Evolutionary conservation across 192 early-diverging fungal species (phyloP).

Genomic region (Powellomyces hirtus): DNA sequence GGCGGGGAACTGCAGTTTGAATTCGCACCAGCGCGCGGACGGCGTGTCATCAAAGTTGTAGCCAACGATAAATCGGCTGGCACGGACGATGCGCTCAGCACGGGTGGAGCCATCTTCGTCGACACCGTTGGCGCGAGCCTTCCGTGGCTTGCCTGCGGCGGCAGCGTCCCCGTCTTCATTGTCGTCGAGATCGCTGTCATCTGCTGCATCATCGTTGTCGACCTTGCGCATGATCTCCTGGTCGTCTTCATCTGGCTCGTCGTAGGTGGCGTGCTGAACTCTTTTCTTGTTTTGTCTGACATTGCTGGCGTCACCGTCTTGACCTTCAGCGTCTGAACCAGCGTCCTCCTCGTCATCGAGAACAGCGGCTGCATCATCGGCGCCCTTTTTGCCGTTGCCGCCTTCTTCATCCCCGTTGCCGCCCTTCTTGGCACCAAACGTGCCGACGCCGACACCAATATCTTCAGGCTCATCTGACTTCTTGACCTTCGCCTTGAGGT

Average conservation of each 20-base stretch:
- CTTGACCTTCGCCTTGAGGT: conserved; percentile 60
- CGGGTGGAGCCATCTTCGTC: conserved; percentile 38
- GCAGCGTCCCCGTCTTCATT: conserved; percentile 47
- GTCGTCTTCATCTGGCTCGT: conserved; percentile 86
- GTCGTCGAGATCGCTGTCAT: conserved; percentile 35
- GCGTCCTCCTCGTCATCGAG: conserved; percentile 62
- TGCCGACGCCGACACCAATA: conserved; percentile 39
- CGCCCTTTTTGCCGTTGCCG: neutral
- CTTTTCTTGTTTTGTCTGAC: conserved; percentile 59
- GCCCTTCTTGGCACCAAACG: conserved; percentile 23
- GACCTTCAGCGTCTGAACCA: conserved; percentile 54
- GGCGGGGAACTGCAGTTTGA: conserved; percentile 84
- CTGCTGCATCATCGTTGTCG: conserved; percentile 24
- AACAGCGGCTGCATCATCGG: conserved; percentile 43
- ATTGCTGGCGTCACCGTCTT: conserved; percentile 72
- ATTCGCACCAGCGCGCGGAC: conserved; percentile 72
- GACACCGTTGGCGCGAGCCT: neutral
- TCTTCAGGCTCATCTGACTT: conserved; percentile 36
- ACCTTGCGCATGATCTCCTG: conserved; percentile 38
- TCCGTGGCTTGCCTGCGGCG: conserved; percentile 11
- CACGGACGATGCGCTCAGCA: conserved; percentile 54
- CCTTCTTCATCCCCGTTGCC: conserved; percentile 7
- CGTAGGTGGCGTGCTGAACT: conserved; percentile 70
- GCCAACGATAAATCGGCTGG: conserved; percentile 65
- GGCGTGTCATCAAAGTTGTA: conserved; percentile 66